These are phyloP conservation scores for Aspergillus persii DNA, from an alignment of 2,329 filamentous ascomycete species.

Conservation along the genomic window DNA sequence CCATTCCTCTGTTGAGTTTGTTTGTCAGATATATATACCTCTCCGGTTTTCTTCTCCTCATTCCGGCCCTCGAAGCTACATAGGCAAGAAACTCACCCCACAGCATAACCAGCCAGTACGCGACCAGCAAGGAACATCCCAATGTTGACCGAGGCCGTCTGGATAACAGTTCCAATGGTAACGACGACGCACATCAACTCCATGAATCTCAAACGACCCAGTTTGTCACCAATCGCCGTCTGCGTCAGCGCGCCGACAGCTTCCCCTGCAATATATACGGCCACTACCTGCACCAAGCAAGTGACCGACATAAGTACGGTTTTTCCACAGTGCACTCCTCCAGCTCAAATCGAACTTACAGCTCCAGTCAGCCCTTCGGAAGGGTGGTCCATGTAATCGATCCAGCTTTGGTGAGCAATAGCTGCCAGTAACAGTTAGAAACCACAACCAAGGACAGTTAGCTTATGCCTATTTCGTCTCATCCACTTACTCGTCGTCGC, in stretches of 20 bases:
- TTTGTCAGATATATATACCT: background rate
- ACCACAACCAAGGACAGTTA: too few species aligned
- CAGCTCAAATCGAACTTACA: constrained; percentile 24
- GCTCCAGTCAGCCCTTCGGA: constrained; percentile 56
- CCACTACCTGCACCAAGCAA: constrained; percentile 45
- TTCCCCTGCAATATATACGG: constrained; percentile 61
- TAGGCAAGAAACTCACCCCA: constrained; percentile 36
- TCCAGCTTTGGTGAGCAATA: constrained; percentile 60
- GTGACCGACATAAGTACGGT: background rate
- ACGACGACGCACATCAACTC: constrained; percentile 54
- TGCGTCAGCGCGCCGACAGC: constrained; percentile 55
- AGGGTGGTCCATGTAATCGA: constrained; percentile 57
- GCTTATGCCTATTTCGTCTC: background rate
- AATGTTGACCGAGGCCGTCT: constrained; percentile 55
- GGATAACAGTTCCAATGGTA: constrained; percentile 54
- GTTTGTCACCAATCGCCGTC: constrained; percentile 53
- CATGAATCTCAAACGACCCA: constrained; percentile 56
- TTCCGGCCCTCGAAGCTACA: background rate
- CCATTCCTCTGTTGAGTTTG: constrained; percentile 40
- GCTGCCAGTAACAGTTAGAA: constrained; percentile 31
- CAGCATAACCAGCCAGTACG: constrained; percentile 47
- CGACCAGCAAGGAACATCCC: constrained; percentile 55
- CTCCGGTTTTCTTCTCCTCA: background rate
- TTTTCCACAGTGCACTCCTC: background rate
- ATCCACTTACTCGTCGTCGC: constrained; percentile 54